A percentile compares a stretch with the other conserved stretches of the same genome.
Conservation (phyloP, 345 rosid species). For the Combretum micranthum region DNA sequence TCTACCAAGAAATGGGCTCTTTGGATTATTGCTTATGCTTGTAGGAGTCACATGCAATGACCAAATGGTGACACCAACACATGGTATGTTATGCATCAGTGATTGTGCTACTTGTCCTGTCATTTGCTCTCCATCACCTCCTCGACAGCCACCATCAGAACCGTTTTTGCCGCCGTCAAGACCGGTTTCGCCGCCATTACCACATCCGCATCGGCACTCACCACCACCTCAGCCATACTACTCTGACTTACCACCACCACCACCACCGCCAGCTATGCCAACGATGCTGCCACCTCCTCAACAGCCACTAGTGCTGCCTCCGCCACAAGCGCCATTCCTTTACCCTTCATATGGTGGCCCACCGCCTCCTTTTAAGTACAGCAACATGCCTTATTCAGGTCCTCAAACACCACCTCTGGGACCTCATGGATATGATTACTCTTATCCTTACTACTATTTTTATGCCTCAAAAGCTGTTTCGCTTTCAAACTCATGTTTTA, state of each 20-base stretch:
- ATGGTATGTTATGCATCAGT: constrained; percentile 29
- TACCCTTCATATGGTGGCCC: constrained; percentile 19
- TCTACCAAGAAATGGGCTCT: background rate
- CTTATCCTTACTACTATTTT: constrained; percentile 57
- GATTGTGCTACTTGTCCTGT: constrained; percentile 32
- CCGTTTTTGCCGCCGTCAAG: constrained; percentile 7
- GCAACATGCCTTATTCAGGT: constrained; percentile 18
- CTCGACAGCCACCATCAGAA: constrained; percentile 5
- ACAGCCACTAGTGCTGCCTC: constrained; percentile 3
- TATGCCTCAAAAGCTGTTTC: constrained; percentile 31
- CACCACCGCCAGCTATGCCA: constrained; percentile 2
- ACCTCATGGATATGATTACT: constrained; percentile 16
- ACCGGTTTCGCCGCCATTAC: constrained; percentile 13
- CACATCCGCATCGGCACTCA: constrained; percentile 15
- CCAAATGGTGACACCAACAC: background rate
- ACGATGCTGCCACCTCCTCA: constrained; percentile 5
- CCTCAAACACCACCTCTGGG: constrained; percentile 24
- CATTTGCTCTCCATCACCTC: constrained; percentile 33
- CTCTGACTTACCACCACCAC: constrained; percentile 21
- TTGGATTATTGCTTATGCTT: background rate
- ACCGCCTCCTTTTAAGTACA: constrained; percentile 39
- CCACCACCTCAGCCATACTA: constrained; percentile 14
- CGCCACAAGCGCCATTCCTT: constrained; percentile 10
- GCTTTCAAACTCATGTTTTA: constrained; percentile 6
- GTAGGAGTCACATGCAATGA: constrained; percentile 9